Base-by-base conservation (phyloP, 768 basidiomycete genomes). In the Rhodotorula diobovata region DNA sequence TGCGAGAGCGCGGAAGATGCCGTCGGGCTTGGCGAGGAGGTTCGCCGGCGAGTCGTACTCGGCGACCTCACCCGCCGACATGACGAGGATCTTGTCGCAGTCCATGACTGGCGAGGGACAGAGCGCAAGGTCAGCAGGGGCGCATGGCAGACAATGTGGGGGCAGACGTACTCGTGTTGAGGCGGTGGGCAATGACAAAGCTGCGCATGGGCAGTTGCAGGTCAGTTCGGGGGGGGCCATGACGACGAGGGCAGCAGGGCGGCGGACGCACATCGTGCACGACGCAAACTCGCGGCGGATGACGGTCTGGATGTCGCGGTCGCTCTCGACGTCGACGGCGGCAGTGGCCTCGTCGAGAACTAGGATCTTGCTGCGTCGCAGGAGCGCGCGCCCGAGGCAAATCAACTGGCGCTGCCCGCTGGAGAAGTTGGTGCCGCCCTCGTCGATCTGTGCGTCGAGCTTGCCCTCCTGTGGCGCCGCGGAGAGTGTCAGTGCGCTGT, bases 291-390 rank as follows among this genome's bases (percentile, higher is more conserved):
- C 86, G 6, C 81, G 82, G 72, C 86, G 85, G 51, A 90, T 89
- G 14, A 87, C 87, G 18, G 59, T 81, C 77, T 88, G 87, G 30
- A 88, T 76, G 74, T 85, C 85, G 5, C 85, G 81, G 74, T 88
- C 87, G 15, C 86, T 87, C 72, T 87, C 86, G 11, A 85, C 84
- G 70, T 87, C 87, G 62, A 87, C 58, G 28, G 58, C 58, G 18
- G 41, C 75, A 76, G 73, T 76, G 86, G 89, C 90, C 86, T 97
- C 94, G 78, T 96, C 94, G n/a, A 97, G 83, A 1, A 96, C 90
- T 12, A 97, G 83, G 48, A 96, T 88, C 80, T 88, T 93, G 28
- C 90, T 87, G 86, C 89, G 39, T 14, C 69, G 46, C 37, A 70
- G 41, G 28, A 74, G 61, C 58, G 72, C 59, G 63, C 69, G 67